A percentile compares a stretch with the other conserved stretches of the same genome.
These are phyloP conservation scores for Pelargonium nanum DNA, from an alignment of 345 rosid genomes.

Conservation along the genomic window DNA sequence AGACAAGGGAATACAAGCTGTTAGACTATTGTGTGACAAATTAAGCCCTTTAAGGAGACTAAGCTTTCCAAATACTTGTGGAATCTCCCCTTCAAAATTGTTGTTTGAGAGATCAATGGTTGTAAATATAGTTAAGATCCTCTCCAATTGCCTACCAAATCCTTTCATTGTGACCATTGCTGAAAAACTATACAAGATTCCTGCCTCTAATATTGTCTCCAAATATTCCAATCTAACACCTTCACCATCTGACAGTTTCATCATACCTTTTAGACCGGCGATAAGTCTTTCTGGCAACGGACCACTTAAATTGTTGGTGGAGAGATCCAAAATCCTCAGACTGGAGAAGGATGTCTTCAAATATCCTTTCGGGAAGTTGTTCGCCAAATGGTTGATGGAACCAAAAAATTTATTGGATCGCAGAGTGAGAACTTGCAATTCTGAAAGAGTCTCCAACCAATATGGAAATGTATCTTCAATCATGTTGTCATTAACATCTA, in stretches of 20 bases:
- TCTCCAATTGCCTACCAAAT: not conserved
- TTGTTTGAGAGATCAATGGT: conserved; percentile 21
- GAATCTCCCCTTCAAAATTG: conserved; percentile 15
- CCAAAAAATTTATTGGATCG: conserved; percentile 20
- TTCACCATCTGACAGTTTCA: not conserved
- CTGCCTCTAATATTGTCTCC: not conserved
- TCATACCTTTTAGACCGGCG: not conserved
- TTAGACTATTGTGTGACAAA: conserved; percentile 15
- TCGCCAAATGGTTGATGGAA: not conserved
- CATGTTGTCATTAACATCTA: conserved; percentile 23
- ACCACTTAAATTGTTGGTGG: conserved; percentile 22
- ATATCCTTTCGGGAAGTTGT: not conserved
- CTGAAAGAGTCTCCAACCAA: conserved; percentile 20
- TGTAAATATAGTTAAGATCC: not conserved
- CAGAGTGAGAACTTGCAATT: conserved; percentile 16
- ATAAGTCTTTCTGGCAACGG: conserved; percentile 4
- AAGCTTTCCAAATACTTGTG: conserved; percentile 13
- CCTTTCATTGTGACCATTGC: conserved; percentile 11
- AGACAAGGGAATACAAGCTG: conserved; percentile 5
- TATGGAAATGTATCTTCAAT: conserved; percentile 17
- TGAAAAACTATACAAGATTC: not conserved
- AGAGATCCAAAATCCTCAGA: conserved; percentile 18
- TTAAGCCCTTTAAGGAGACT: conserved; percentile 13
- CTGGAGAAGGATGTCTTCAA: too few species aligned
- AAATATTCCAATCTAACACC: not conserved